phyloP scores from a whole-genome alignment of 2,329 filamentous ascomycete species.

The Magnaporthiopsis incrustans region DNA sequence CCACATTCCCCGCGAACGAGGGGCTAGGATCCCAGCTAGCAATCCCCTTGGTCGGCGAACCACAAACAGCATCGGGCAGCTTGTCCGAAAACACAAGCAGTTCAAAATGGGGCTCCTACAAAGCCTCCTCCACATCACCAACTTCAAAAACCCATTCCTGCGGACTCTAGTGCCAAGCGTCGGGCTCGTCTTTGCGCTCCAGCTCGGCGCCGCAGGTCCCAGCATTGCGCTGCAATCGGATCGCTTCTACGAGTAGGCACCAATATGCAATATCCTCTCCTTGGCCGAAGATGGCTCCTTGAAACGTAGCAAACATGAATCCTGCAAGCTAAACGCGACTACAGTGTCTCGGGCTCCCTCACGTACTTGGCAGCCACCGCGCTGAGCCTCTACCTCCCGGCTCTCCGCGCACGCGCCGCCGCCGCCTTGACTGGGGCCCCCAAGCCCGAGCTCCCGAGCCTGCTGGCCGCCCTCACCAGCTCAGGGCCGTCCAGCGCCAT shows the following conservation, averaged over 20 bases:
- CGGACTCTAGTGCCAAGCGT: slow-evolving; percentile 54
- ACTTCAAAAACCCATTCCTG: slow-evolving; percentile 54
- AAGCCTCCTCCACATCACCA: slow-evolving; percentile 49
- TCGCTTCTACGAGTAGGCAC: slow-evolving; percentile 51
- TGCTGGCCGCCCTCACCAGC: slow-evolving; percentile 35
- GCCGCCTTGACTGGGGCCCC: slow-evolving; percentile 26
- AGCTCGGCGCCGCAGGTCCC: slow-evolving; percentile 53
- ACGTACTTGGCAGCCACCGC: slow-evolving; percentile 59
- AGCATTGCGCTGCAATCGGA: slow-evolving; percentile 54
- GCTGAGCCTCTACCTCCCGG: slow-evolving; percentile 53
- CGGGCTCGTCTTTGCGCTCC: slow-evolving; percentile 54
- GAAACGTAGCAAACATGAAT: background rate
- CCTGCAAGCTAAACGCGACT: background rate
- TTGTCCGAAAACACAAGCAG: background rate
- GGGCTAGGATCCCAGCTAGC: too few relatives aligned
- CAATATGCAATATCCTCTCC: background rate
- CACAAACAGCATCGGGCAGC: background rate
- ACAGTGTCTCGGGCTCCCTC: slow-evolving; percentile 47
- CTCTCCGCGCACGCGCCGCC: slow-evolving; percentile 44
- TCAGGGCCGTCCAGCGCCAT: slow-evolving; percentile 31
- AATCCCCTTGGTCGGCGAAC: background rate
- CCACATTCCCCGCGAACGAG: background rate
- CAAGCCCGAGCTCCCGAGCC: slow-evolving; percentile 29
- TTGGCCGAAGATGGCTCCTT: background rate
- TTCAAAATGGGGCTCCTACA: slow-evolving; percentile 27